Percentiles rank a stretch among this genome's conserved stretches.
These are phyloP conservation scores for Fusarium musae DNA, from an alignment of 2,329 filamentous ascomycete genomes.

Conservation along the genomic window DNA sequence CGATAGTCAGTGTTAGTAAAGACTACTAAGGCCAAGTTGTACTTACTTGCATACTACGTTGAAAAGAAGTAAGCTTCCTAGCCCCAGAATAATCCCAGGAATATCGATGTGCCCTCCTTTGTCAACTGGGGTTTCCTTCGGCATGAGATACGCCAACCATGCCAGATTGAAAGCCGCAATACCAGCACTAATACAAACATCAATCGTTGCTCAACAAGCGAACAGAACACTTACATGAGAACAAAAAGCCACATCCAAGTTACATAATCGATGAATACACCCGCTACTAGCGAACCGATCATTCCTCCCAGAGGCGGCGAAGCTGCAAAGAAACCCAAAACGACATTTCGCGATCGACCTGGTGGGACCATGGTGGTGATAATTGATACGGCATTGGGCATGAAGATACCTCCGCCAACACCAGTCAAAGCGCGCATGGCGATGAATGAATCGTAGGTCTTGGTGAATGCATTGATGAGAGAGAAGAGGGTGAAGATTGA, in stretches of 20 bases:
- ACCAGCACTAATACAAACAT: background rate
- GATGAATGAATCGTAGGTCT: conserved; percentile 55
- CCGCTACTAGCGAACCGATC: background rate
- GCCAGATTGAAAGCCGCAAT: conserved; percentile 5
- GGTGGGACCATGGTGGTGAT: conserved; percentile 60
- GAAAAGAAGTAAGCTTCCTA: conserved; percentile 57
- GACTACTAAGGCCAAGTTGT: fast-evolving
- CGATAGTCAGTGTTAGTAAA: fast-evolving
- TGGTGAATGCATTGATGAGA: conserved; percentile 57
- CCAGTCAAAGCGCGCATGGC: conserved; percentile 59
- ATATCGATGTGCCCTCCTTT: conserved; percentile 42
- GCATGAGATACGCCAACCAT: conserved; percentile 10
- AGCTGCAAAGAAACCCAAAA: conserved; percentile 32
- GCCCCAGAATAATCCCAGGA: conserved; percentile 37
- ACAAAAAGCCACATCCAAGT: conserved; percentile 19
- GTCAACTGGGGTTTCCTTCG: conserved; percentile 39
- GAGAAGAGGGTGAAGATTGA: conserved; percentile 55
- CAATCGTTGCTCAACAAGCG: fast-evolving
- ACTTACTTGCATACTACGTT: conserved; percentile 63
- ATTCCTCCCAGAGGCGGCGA: conserved; percentile 53
- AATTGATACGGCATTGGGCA: conserved; percentile 64
- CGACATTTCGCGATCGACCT: conserved; percentile 47
- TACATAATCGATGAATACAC: background rate
- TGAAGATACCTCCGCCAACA: conserved; percentile 59
- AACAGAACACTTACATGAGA: background rate